Evolutionary conservation across 305 asterid species (phyloP).

Genomic region (Fraxinus angustifolia): DNA sequence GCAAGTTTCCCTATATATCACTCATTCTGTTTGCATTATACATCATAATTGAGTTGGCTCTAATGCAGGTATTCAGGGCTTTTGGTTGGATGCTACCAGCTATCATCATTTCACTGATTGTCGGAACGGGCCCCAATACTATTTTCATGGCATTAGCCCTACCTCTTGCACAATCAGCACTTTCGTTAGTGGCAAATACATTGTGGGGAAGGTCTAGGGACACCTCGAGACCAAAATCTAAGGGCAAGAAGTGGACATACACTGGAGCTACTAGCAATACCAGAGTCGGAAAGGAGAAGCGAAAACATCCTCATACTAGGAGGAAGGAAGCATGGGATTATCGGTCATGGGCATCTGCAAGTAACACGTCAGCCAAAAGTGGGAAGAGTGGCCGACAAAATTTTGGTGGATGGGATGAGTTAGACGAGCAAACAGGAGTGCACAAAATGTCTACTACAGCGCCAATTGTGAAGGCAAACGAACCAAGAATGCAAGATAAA

Average conservation of each 20-base stretch:
- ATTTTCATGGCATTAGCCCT: constrained; percentile 67
- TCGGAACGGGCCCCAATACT: constrained; percentile 52
- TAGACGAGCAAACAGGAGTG: constrained; percentile 41
- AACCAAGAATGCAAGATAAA: constrained; percentile 20
- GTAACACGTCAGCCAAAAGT: constrained; percentile 27
- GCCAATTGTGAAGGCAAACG: constrained; percentile 11
- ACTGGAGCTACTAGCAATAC: constrained; percentile 30
- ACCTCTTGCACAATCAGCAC: constrained; percentile 72
- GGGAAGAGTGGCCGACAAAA: constrained; percentile 17
- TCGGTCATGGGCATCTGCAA: constrained; percentile 50
- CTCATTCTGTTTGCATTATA: neutral
- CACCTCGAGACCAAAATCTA: constrained; percentile 34
- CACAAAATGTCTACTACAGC: constrained; percentile 25
- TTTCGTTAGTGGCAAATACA: constrained; percentile 49
- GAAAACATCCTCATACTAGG: constrained; percentile 26
- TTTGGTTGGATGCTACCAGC: constrained; percentile 93
- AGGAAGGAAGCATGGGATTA: constrained; percentile 36
- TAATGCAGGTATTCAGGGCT: constrained; percentile 57
- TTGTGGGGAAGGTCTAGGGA: constrained; percentile 45
- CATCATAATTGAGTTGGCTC: constrained; percentile 14
- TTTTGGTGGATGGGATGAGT: constrained; percentile 92
- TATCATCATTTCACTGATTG: constrained; percentile 40
- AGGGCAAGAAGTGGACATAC: constrained; percentile 41
- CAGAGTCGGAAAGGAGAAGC: constrained; percentile 37
- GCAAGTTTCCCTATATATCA: neutral